These are phyloP conservation scores for Lipomyces sp. DNA, from an alignment of 805 yeast species.

Conservation along the genomic window DNA sequence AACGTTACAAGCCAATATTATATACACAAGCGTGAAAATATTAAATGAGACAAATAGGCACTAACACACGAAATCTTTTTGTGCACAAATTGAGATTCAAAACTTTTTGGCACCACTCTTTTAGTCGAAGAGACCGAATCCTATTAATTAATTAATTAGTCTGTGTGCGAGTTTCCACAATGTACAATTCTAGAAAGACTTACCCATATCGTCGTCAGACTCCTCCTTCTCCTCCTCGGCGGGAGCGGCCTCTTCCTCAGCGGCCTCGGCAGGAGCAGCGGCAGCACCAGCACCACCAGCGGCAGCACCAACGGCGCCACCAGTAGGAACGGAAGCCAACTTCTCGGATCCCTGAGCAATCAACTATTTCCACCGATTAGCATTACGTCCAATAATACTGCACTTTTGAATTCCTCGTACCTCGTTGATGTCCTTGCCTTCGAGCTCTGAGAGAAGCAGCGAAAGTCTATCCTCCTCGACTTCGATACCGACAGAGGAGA, in stretches of 20 bases:
- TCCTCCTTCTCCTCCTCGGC: conserved; percentile 67
- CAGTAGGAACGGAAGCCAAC: conserved; percentile 96
- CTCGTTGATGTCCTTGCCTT: conserved; percentile 89
- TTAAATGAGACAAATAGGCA: conserved; percentile 12
- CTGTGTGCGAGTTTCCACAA: background rate
- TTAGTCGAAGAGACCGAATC: conserved; percentile 97
- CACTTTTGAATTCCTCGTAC: conserved; percentile 30
- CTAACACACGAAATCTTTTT: conserved; percentile 4
- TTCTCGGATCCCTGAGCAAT: conserved; percentile 94
- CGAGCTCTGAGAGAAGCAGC: conserved; percentile 78
- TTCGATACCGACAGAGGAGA: conserved; percentile 95
- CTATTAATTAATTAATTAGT: conserved; percentile 41
- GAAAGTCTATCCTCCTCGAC: conserved; percentile 87
- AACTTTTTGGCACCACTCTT: conserved; percentile 28
- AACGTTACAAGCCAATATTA: conserved; percentile 12
- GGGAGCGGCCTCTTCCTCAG: conserved; percentile 71
- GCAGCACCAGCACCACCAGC: conserved; percentile 68
- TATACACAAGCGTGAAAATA: conserved; percentile 10
- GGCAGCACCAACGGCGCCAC: conserved; percentile 93
- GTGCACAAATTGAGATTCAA: conserved; percentile 8
- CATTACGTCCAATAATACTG: background rate
- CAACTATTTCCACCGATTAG: conserved; percentile 48
- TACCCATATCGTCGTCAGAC: conserved; percentile 81
- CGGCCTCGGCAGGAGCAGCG: conserved; percentile 72
- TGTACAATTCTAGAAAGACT: conserved; percentile 1